These are phyloP conservation scores for Rhizophora mangle DNA, from an alignment of 345 rosid genomes.

Conservation along the genomic window DNA sequence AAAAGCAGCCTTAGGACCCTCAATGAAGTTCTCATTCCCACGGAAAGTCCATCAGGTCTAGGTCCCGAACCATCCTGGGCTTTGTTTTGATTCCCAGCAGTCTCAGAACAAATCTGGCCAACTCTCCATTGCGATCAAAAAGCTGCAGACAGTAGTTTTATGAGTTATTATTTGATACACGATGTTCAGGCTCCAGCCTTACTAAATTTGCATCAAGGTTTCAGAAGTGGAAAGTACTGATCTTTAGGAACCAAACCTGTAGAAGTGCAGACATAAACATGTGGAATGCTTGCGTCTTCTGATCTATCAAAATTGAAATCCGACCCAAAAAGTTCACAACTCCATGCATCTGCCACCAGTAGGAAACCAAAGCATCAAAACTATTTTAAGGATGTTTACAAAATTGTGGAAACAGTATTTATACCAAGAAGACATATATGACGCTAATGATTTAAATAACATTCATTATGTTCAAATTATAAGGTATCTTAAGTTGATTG, in stretches of 20 bases:
- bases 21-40: slow-evolving; percentile 58
- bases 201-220: too few relatives aligned
- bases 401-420: not conserved
- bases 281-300: slow-evolving; percentile 33
- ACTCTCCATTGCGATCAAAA: slow-evolving; percentile 89
- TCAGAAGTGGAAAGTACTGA: not conserved
- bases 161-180: slow-evolving; percentile 7
- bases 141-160: slow-evolving; percentile 49
- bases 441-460: not conserved
- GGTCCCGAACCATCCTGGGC: slow-evolving; percentile 57
- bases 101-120: slow-evolving; percentile 89
- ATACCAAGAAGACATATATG: not conserved
- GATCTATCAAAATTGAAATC: slow-evolving; percentile 31
- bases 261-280: slow-evolving; percentile 37
- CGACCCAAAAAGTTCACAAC: slow-evolving; percentile 34
- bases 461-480: not conserved
- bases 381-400: too few relatives aligned
- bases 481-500: not conserved
- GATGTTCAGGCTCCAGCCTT: not conserved
- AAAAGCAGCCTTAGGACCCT: slow-evolving; percentile 76
- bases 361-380: not conserved
- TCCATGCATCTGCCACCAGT: slow-evolving; percentile 31
- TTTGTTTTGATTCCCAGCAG: slow-evolving; percentile 77
- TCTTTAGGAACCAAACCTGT: slow-evolving; percentile 21
- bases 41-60: slow-evolving; percentile 59